These are phyloP conservation scores for Aspergillus olivimuriae DNA, from an alignment of 495 filamentous ascomycete genomes.

Conservation along the genomic window DNA sequence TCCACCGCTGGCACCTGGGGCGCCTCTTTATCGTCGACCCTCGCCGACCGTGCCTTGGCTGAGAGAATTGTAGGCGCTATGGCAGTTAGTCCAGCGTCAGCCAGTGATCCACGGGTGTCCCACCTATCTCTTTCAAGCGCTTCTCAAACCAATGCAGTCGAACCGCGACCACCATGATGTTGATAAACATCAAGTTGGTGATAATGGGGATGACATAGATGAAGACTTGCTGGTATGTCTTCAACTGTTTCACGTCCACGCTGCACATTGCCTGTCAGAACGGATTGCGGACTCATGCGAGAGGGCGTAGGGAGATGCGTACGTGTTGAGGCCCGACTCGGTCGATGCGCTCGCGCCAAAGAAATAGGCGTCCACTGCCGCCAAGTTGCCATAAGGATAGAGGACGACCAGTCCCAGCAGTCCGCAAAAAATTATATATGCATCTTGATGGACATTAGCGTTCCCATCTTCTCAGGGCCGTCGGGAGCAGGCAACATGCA, in stretches of 20 bases:
- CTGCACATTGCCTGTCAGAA: constrained; percentile 7
- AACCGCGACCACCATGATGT: constrained; percentile 28
- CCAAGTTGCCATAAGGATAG: constrained; percentile 32
- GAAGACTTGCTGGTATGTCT: constrained; percentile 34
- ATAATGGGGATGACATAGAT: constrained; percentile 29
- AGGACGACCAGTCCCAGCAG: background rate
- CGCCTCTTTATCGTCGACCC: too few species aligned
- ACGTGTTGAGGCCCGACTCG: constrained; percentile 39
- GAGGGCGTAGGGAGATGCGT: constrained; percentile 2
- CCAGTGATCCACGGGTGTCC: background rate
- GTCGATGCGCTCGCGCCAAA: constrained; percentile 38
- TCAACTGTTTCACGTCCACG: constrained; percentile 28
- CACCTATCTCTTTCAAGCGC: constrained; percentile 13
- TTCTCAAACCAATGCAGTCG: constrained; percentile 31
- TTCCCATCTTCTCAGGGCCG: too few species aligned
- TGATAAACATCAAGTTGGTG: constrained; percentile 28
- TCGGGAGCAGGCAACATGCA: too few species aligned
- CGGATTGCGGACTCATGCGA: background rate
- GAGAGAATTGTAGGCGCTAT: too few species aligned
- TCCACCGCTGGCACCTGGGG: too few species aligned
- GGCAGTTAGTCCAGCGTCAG: too few species aligned
- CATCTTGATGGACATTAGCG: background rate
- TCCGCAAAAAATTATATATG: background rate
- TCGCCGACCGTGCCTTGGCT: too few species aligned
- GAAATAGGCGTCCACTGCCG: constrained; percentile 36